Conservation (phyloP, 2,329 filamentous ascomycete species). For the Scolecobasidium constrictum region DNA sequence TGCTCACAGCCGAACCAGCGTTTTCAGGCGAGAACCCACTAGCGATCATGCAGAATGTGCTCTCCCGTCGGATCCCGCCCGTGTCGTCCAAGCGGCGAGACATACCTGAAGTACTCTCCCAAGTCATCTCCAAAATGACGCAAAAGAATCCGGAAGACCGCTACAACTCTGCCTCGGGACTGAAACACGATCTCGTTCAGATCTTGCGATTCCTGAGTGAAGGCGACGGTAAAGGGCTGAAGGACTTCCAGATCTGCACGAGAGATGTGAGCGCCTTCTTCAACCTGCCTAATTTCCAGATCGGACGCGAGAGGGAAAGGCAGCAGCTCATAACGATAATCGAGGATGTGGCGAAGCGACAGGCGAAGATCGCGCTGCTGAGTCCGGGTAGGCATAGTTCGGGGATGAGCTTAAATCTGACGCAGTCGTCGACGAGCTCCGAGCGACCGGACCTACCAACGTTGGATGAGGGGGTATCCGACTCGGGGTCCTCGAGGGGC, state of each 20-base stretch:
- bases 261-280: slow-evolving; percentile 90
- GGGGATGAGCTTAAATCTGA: neutral
- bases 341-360: slow-evolving; percentile 60
- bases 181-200: slow-evolving; percentile 68
- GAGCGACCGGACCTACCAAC: slow-evolving; percentile 17
- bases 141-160: slow-evolving; percentile 78
- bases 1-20: slow-evolving; percentile 67
- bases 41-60: slow-evolving; percentile 83
- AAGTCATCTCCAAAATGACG: slow-evolving; percentile 85
- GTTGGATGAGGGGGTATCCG: slow-evolving; percentile 39
- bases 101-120: slow-evolving; percentile 69
- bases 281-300: slow-evolving; percentile 69
- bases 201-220: slow-evolving; percentile 65
- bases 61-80: slow-evolving; percentile 66
- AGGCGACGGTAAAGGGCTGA: slow-evolving; percentile 61
- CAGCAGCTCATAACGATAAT: slow-evolving; percentile 61
- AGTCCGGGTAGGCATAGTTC: neutral
- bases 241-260: slow-evolving; percentile 65
- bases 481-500: slow-evolving; percentile 43
- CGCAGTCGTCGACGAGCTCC: neutral
- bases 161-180: slow-evolving; percentile 79
- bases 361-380: slow-evolving; percentile 26
- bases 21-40: slow-evolving; percentile 73
- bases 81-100: slow-evolving; percentile 71
- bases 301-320: slow-evolving; percentile 66